phyloP scores from a whole-genome alignment of 1,284 basidiomycete species.

The Marasmius fiardii region DNA sequence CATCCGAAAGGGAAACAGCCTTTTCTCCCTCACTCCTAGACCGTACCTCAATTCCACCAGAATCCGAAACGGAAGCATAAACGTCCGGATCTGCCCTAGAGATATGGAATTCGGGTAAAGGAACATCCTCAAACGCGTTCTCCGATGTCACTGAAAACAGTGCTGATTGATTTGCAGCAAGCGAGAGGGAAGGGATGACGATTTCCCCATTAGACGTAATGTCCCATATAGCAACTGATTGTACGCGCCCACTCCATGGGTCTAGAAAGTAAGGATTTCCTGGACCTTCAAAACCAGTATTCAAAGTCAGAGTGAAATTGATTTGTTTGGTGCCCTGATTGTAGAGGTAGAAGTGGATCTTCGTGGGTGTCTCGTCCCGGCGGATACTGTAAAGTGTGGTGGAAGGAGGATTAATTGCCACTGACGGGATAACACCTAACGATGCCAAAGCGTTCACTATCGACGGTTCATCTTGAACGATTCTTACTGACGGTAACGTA shows the following conservation, averaged over 20 bases:
- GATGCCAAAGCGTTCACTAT: slow-evolving; percentile 10
- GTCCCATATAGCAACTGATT: slow-evolving; percentile 13
- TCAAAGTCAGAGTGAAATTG: slow-evolving; percentile 14
- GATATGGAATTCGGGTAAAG: slow-evolving; percentile 8
- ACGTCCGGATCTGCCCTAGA: slow-evolving; percentile 1
- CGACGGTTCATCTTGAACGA: slow-evolving; percentile 11
- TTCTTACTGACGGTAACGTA: slow-evolving; percentile 5
- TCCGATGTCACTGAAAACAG: slow-evolving; percentile 14
- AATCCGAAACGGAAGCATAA: slow-evolving; percentile 7
- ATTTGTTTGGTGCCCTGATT: slow-evolving; percentile 11
- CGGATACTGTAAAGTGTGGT: slow-evolving; percentile 12
- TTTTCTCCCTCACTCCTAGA: slow-evolving; percentile 10
- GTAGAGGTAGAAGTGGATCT: slow-evolving; percentile 15
- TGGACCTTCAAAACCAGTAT: slow-evolving; percentile 10
- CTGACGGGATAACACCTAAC: slow-evolving; percentile 15
- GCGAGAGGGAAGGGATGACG: slow-evolving; percentile 13
- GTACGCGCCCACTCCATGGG: slow-evolving; percentile 14
- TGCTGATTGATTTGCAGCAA: slow-evolving; percentile 12
- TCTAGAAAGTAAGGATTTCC: slow-evolving; percentile 17
- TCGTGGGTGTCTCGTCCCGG: slow-evolving; percentile 5
- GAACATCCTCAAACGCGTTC: slow-evolving; percentile 12
- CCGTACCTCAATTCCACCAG: slow-evolving; percentile 9
- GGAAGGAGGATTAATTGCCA: slow-evolving; percentile 7
- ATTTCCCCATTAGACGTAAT: slow-evolving; percentile 9
- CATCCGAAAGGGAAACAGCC: slow-evolving; percentile 8